Conservation (phyloP, 768 basidiomycete genomes). For the Hericium rajendrae region DNA sequence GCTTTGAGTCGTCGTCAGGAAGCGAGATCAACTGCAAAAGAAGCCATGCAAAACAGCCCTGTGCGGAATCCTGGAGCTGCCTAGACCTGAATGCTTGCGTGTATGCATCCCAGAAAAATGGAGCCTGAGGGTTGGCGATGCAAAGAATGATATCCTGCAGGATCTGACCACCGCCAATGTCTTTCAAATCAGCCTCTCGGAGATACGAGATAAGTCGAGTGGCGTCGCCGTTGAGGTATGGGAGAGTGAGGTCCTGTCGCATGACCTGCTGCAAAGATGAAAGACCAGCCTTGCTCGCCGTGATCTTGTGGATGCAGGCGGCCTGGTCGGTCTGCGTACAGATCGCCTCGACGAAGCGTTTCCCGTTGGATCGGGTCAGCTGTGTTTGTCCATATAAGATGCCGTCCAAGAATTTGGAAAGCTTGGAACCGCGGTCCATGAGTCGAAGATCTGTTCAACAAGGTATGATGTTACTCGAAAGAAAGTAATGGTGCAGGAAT, state of each 20-base stretch:
- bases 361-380: constrained; percentile 19
- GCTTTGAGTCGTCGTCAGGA: constrained; percentile 23
- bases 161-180: constrained; percentile 32
- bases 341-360: constrained; percentile 38
- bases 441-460: neutral
- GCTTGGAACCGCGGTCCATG: constrained; percentile 13
- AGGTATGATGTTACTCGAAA: neutral
- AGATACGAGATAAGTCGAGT: constrained; percentile 29
- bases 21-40: constrained; percentile 38
- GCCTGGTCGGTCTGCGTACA: constrained; percentile 29
- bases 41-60: constrained; percentile 37
- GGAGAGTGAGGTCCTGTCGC: constrained; percentile 25
- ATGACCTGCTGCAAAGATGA: constrained; percentile 31
- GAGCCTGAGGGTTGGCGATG: constrained; percentile 33
- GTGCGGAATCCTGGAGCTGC: constrained; percentile 20
- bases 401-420: constrained; percentile 26
- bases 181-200: constrained; percentile 26
- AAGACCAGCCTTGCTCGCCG: constrained; percentile 27
- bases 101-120: constrained; percentile 37
- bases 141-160: constrained; percentile 28
- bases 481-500: too few species aligned
- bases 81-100: constrained; percentile 10
- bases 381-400: constrained; percentile 22
- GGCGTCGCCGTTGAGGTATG: constrained; percentile 35
- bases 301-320: constrained; percentile 28